A percentile compares a stretch with the other conserved stretches of the same genome.
Evolutionary conservation across 306 rosid genomes (phyloP).

Genomic region (Mucuna pruriens): DNA sequence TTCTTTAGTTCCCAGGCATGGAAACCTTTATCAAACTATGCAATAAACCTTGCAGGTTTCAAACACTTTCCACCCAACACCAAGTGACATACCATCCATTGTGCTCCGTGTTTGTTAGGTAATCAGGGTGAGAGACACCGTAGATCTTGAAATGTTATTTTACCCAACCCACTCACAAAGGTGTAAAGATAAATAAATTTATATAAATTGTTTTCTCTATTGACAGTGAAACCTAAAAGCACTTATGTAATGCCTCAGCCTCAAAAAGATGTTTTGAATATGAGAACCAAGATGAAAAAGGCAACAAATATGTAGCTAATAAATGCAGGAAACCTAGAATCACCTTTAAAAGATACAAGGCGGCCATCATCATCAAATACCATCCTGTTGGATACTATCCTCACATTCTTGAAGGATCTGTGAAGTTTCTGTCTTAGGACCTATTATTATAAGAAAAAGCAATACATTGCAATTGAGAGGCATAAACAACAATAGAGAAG

Average conservation of each 20-base stretch:
- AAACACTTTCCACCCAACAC: not conserved
- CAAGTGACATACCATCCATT: not conserved
- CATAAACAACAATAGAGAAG: constrained; percentile 5
- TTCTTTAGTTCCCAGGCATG: not conserved
- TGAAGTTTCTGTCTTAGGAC: constrained; percentile 87
- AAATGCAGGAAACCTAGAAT: constrained; percentile 16
- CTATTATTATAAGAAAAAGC: constrained; percentile 50
- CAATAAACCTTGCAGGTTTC: not conserved
- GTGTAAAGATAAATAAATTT: not conserved
- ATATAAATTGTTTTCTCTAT: not conserved
- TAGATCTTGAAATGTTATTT: not conserved
- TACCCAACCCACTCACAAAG: not conserved
- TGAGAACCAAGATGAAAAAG: not conserved
- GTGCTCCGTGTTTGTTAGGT: not conserved
- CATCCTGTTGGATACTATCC: constrained; percentile 88
- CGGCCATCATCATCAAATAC: constrained; percentile 64
- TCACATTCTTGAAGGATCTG: constrained; percentile 77
- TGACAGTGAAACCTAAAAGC: constrained; percentile 10
- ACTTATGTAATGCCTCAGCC: not conserved
- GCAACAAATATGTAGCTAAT: not conserved
- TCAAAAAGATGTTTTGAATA: constrained; percentile 27
- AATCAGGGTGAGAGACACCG: not conserved
- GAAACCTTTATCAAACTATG: not conserved
- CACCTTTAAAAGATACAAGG: constrained; percentile 87
- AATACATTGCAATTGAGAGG: constrained; percentile 15